These are phyloP conservation scores for Dichotomocladium elegans DNA, from an alignment of 371 early-diverging fungal genomes.

Conservation along the genomic window DNA sequence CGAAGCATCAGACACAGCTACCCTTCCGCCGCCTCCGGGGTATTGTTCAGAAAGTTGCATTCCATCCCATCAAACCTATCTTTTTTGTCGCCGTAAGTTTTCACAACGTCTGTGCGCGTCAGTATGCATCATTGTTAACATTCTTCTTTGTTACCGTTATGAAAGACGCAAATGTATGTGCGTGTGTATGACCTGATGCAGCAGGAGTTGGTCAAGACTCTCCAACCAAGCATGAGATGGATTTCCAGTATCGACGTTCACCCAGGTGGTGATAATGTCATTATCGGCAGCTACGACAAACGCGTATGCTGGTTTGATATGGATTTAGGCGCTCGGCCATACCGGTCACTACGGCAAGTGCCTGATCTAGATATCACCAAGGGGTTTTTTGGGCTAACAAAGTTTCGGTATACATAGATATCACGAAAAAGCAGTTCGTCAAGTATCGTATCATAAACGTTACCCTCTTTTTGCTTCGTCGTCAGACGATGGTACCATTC, in stretches of 20 bases:
- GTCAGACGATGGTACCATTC: conserved; percentile 90
- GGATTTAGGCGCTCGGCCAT: conserved; percentile 88
- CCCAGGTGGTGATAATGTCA: conserved; percentile 89
- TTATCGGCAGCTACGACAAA: conserved; percentile 94
- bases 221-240: conserved; percentile 87
- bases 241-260: conserved; percentile 93
- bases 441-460: conserved; percentile 80
- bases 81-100: conserved; percentile 86
- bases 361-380: neutral
- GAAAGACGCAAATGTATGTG: conserved; percentile 87
- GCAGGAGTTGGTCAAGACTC: conserved; percentile 79
- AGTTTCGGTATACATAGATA: conserved; percentile 41
- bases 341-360: conserved; percentile 74
- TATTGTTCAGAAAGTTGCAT: conserved; percentile 80
- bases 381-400: neutral
- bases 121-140: conserved; percentile 8
- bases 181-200: conserved; percentile 89
- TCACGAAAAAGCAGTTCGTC: conserved; percentile 87
- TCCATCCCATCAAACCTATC: conserved; percentile 92
- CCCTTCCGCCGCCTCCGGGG: conserved; percentile 89
- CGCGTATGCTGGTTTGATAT: conserved; percentile 95
- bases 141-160: neutral
- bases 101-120: conserved; percentile 25
- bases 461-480: conserved; percentile 94
- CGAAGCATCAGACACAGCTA: conserved; percentile 82